These are phyloP conservation scores for Panicum miliaceum DNA, from an alignment of 176 grass and related monocot genomes.

Conservation along the genomic window DNA sequence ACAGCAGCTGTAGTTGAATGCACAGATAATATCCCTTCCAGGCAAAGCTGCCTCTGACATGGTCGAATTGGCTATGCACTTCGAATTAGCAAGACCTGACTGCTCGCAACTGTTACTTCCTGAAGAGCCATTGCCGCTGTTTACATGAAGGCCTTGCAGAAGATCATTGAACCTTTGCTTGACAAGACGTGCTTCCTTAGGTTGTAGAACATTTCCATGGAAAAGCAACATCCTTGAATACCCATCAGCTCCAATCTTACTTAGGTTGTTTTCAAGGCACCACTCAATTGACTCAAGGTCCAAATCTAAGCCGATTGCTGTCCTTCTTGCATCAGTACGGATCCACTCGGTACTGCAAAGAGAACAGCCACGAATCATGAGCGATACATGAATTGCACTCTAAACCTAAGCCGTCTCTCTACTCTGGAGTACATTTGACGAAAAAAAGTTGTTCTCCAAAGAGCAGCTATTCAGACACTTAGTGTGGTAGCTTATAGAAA, in stretches of 20 bases:
- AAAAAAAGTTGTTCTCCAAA: background rate
- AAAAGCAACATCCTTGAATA: slow-evolving; percentile 84
- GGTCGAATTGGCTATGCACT: slow-evolving; percentile 43
- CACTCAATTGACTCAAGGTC: slow-evolving; percentile 95
- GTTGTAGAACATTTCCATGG: slow-evolving; percentile 88
- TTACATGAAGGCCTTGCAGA: slow-evolving; percentile 52
- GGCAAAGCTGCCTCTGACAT: slow-evolving; percentile 57
- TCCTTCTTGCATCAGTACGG: slow-evolving; percentile 70
- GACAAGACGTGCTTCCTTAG: slow-evolving; percentile 54
- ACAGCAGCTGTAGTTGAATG: slow-evolving; percentile 98
- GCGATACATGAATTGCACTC: background rate
- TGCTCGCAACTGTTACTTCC: slow-evolving; percentile 13
- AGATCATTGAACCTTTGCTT: slow-evolving; percentile 50
- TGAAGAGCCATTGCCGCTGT: slow-evolving; percentile 36
- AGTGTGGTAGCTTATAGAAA: background rate
- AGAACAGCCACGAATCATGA: slow-evolving; percentile 13
- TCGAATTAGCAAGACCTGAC: slow-evolving; percentile 11
- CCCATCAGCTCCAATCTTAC: slow-evolving; percentile 70
- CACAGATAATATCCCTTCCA: slow-evolving; percentile 91
- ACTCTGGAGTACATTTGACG: background rate
- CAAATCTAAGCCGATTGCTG: slow-evolving; percentile 78
- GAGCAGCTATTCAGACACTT: background rate
- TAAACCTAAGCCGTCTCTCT: slow-evolving; percentile 14
- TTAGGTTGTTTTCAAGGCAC: slow-evolving; percentile 81
- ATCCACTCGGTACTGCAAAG: slow-evolving; percentile 75